Evolutionary conservation across 768 basidiomycete species (phyloP).

Genomic region (Boletus vermiculosoides): DNA sequence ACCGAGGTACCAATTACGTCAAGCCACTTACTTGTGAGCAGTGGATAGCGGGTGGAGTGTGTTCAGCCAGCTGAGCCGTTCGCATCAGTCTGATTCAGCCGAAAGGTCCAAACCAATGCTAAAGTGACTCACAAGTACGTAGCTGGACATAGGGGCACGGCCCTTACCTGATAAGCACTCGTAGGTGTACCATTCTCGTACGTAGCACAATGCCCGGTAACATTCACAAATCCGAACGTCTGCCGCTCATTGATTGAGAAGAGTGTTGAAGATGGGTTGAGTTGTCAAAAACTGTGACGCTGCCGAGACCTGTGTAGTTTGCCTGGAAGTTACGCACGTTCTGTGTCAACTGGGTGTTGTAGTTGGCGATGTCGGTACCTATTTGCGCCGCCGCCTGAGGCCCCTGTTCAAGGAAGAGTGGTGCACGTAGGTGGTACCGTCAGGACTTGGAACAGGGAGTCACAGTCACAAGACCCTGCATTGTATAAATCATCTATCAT

Average conservation of each 20-base stretch:
- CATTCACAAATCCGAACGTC: constrained; percentile 56
- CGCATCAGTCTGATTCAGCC: not conserved
- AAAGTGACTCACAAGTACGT: constrained; percentile 48
- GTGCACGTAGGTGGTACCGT: constrained; percentile 61
- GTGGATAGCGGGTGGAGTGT: constrained; percentile 60
- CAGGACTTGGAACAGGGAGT: constrained; percentile 62
- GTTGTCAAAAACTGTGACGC: constrained; percentile 43
- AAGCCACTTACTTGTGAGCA: constrained; percentile 51
- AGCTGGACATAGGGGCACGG: constrained; percentile 64
- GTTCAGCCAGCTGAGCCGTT: constrained; percentile 60
- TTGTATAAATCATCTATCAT: constrained; percentile 23
- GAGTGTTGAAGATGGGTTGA: constrained; percentile 54
- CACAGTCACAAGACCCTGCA: constrained; percentile 52
- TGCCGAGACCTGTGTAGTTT: constrained; percentile 42
- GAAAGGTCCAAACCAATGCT: not conserved
- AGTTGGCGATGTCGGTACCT: constrained; percentile 41
- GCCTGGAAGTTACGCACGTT: constrained; percentile 41
- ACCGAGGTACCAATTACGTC: not conserved
- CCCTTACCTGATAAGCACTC: constrained; percentile 51
- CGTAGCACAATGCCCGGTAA: constrained; percentile 55
- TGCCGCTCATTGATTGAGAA: constrained; percentile 52
- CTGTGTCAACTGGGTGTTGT: constrained; percentile 46
- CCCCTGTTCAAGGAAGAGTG: constrained; percentile 48
- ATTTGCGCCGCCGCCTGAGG: constrained; percentile 27
- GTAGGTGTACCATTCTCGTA: constrained; percentile 58